Base-by-base conservation (phyloP, 2,329 filamentous ascomycete species). In the Ophiostoma sp. region DNA sequence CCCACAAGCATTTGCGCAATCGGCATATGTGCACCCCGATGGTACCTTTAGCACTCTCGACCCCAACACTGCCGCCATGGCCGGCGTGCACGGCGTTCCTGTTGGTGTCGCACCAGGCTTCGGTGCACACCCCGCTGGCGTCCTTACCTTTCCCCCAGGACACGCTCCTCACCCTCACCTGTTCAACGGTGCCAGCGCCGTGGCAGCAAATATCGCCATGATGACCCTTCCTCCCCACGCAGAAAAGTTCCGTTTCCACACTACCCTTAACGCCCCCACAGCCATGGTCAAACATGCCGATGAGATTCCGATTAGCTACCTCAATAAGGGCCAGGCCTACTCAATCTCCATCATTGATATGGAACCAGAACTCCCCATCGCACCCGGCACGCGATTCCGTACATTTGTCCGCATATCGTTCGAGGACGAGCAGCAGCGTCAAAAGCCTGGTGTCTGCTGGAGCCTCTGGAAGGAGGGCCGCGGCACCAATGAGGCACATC, bases 301-400 rank as follows among this genome's bases (percentile, higher is more conserved):
- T 72, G 94, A 98, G 78, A 96, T 98, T 33, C 95, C 95, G 0
- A 88, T 98, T n/a, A 97, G 94, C 0, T 99, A 99, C 77, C 86
- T 99, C 23, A 99, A 99, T 82, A 98, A 98, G 80, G 94, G 94
- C 33, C 94, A 98, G 78, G 92, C 93, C 20, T 99, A 99, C 78
- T 91, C 92, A 0, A 83, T 99, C 23, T 91, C 91, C 2, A 86
- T 99, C 36, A 83, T 91, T 66, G 95, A 99, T 77, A 95, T 91
- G 0, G 83, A 84, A 6, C 86, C 90, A 1, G 82, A 85, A 1
- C 80, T 89, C 4, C 84, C 87, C 2, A 81, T 86, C 44, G 78
- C 82, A 41, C 85, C 85, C 4, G 89, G 88, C 10, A 83, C 89
- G 17, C 90, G 86, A 74, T 97, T 97, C 77, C 88, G 95, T 69